Conservation (phyloP, 2,329 filamentous ascomycete genomes). For the Aspergillus flavus region DNA sequence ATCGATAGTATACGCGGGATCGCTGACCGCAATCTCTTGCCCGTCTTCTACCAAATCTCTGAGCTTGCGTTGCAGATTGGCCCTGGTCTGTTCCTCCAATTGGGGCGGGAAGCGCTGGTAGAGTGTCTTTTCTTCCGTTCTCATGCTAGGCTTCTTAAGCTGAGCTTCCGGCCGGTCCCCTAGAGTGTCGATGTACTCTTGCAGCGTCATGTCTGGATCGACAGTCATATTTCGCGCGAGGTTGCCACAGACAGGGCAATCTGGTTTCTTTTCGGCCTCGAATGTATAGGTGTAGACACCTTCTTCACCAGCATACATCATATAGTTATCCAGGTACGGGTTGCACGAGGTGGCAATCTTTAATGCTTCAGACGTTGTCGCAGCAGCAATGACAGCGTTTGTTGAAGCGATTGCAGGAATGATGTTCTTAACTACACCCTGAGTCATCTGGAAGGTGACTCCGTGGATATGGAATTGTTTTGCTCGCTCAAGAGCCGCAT, state of each 20-base stretch:
- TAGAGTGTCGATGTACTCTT: constrained; percentile 82
- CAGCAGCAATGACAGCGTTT: constrained; percentile 93
- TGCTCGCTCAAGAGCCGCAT: constrained; percentile 78
- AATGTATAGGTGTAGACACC: constrained; percentile 98
- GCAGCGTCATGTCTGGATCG: constrained; percentile 70
- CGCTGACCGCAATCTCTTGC: constrained; percentile 88
- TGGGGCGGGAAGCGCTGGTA: constrained; percentile 86
- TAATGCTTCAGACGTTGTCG: constrained; percentile 94
- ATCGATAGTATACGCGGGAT: constrained; percentile 81
- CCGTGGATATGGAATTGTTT: constrained; percentile 87
- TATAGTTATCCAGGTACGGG: constrained; percentile 87
- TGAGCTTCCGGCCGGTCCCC: constrained; percentile 84
- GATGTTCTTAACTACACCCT: constrained; percentile 98
- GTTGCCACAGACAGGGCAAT: constrained; percentile 92
- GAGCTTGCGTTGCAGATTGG: constrained; percentile 79
- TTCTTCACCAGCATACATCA: constrained; percentile 99
- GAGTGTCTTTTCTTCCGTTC: constrained; percentile 77
- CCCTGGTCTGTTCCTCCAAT: constrained; percentile 79
- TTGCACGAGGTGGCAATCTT: constrained; percentile 87
- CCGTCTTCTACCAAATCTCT: constrained; percentile 75
- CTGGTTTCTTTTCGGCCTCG: constrained; percentile 87
- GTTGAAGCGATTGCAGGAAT: constrained; percentile 98
- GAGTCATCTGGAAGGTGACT: constrained; percentile 92
- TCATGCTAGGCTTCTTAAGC: constrained; percentile 88
- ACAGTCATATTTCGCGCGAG: constrained; percentile 74